Evolutionary conservation across 768 basidiomycete species (phyloP), one percentile per base, ranked within the genome.

Genomic region (Austroboletus eburneus): DNA sequence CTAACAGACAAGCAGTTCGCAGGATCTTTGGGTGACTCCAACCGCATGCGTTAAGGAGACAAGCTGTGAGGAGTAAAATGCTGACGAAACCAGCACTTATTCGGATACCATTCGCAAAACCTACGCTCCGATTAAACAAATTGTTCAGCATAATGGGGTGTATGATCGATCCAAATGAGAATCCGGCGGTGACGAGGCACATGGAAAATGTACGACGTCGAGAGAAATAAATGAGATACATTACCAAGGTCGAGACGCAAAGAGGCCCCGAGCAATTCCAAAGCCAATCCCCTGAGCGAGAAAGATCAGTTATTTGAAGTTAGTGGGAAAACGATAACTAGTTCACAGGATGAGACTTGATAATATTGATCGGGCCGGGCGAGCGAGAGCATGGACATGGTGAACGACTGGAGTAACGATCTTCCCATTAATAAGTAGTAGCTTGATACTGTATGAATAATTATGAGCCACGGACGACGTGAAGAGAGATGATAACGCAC

Each of bases 51-150:
- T 50, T 65, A 20, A 67, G 48, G 27, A 63, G 30, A 30, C 60
- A 59, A 8, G 69, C 63, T 6, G 59, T 49, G 14, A 72, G 21
- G 17, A 78, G 63, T 6, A 74, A 44, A 4, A 60, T 61, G 8
- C 64, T 66, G 29, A 69, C 59, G 22, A 79, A 51, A 7, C 64
- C 74, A 13, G 76, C 76, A 39, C 74, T 78, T 18, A 69, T 71
- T 16, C 72, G 72, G n/a, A 76, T 75, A 24, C 75, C 75, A 25
- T 69, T 67, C n/a, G 69, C 62, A 29, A 78, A 81, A 68, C 48
- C 56, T n/a, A 55, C 24, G 4, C 41, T 36, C 7, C 50, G 35
- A 39, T 53, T 52, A 35, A 43, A 54, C 23, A 57, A 35, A 25
- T 55, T 57, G 50, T 68, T 68, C 57, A 66, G 68, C 68, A 51